Evolutionary conservation across 768 basidiomycete species (phyloP), one percentile per base, ranked within the genome.

Genomic region (Collybiopsis confluens): DNA sequence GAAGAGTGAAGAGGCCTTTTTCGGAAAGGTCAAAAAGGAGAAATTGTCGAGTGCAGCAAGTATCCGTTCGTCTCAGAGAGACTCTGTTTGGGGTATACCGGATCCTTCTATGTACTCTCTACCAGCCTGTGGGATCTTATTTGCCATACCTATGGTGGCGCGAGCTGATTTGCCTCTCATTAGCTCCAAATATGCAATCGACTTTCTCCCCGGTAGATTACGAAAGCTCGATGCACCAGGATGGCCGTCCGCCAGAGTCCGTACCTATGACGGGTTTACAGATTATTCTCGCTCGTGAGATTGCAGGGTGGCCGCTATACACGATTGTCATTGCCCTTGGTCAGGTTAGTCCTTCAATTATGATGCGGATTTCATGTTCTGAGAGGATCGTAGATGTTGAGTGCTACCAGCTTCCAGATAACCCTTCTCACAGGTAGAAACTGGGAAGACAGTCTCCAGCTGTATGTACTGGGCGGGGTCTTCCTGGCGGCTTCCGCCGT

Each of bases 1-100:
- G 58, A 96, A 95, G 74, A 92, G 89, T 59, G 94, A 97, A 70
- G 92, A 94, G 64, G 85, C 83, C 0, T 97, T 94, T 83, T 96
- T 96, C 70, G 87, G 90, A 56, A 88, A 85, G 64, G 90, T 95
- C 59, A 84, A 88, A 64, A 90, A 86, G 68, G 93, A 95, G 61
- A 94, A 90, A 74, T 74, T 96, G 44, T 83, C 83, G 18, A 88
- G 84, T 63, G 91, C 91, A 23, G 84, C 86, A 8, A 91, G 90
- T 68, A 73, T 89, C 52, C 77, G 83, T 41, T 90, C 88, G 27
- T 88, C 89, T 20, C 79, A 82, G 45, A 83, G 88, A 46, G 92
- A 93, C 35, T 93, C 91, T 13, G 68, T 85, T 13, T 92, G 88
- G 86, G 90, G 88, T 54, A 83, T 86, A 26, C 83, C 82, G 1